Evolutionary conservation across 1,284 basidiomycete genomes (phyloP), one percentile per base, ranked within the genome.

Genomic region (Ceraceosorus guamensis): DNA sequence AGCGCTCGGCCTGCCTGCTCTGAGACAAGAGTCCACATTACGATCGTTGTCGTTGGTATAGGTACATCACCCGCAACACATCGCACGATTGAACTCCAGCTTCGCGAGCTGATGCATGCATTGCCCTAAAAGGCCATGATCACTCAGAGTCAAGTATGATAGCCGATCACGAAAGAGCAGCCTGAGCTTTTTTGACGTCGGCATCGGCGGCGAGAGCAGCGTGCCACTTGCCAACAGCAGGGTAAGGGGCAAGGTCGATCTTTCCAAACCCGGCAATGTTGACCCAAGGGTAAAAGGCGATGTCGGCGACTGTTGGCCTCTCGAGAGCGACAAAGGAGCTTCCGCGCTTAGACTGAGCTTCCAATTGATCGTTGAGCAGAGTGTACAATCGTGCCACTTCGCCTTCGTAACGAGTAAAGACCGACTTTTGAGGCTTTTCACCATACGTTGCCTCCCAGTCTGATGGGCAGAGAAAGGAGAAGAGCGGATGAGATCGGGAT

Each of bases 241-340:
- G 65, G 60, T 70, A 70, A 30, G 65, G 60, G 49, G 50, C 56
- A 2, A 68, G 49, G 53, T 70, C 67, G 31, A 70, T 56, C 49
- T 68, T 69, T 41, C 63, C 67, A 49, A 67, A 67, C 6, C 59
- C 49, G 45, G 53, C 57, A 60, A 60, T 65, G 39, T 60, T 50
- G 35, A 65, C 60, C 65, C 68, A 70, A 39, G 59, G 24, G 59
- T 60, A 69, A 58, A 68, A 70, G 56, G 62, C 52, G 45, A 65
- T 65, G 51, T 73, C 70, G 30, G 70, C 70, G 31, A 71, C 62
- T 11, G 69, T 71, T 24, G 66, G 65, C 10, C 69, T 63, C 57
- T 71, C 70, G 14, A 67, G 59, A 4, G 62, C 70, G 37, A 73
- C 57, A 45, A 56, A 73, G 50, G 53, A 43, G 24, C 62, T 63